Conservation (phyloP, 23 red algal species). For the Gracilaria gracilis region DNA sequence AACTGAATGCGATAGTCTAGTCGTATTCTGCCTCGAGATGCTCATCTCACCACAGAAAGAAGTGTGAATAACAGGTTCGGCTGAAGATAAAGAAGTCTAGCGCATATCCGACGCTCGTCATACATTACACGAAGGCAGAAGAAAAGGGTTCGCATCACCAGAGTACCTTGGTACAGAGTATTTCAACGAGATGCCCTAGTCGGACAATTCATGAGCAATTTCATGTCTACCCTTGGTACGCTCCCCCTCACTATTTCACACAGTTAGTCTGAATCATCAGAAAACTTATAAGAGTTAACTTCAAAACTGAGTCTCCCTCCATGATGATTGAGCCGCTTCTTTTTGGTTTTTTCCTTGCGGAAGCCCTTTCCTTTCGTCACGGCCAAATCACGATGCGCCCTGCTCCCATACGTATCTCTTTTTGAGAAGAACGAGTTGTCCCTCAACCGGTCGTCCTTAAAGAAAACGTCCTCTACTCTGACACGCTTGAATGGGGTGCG, state of each 20-base stretch:
- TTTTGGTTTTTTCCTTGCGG: conserved; percentile 91
- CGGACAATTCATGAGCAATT: too few relatives aligned
- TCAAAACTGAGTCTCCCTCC: conserved; percentile 74
- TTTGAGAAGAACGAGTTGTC: conserved; percentile 92
- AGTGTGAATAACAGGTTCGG: too few relatives aligned
- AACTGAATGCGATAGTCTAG: too few relatives aligned
- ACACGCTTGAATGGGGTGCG: conserved; percentile 78
- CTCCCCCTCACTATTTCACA: neutral
- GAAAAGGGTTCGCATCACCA: too few relatives aligned
- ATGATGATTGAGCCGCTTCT: conserved; percentile 83
- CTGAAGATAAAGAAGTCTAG: too few relatives aligned
- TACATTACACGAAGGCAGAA: too few relatives aligned
- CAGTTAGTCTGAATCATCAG: conserved; percentile 58
- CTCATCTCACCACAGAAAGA: too few relatives aligned
- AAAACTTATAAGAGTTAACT: conserved; percentile 80
- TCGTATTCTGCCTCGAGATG: too few relatives aligned
- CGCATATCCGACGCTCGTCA: too few relatives aligned
- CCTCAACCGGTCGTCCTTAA: conserved; percentile 58
- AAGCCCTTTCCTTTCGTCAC: conserved; percentile 86
- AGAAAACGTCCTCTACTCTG: conserved; percentile 60
- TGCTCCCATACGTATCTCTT: conserved; percentile 77
- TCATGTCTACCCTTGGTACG: too few relatives aligned
- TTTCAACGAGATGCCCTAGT: too few relatives aligned
- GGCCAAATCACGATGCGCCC: conserved; percentile 71
- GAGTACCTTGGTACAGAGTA: too few relatives aligned